Percentiles rank a stretch among this genome's conserved stretches.
These are phyloP conservation scores for Boletus tomentosulus DNA, from an alignment of 768 basidiomycete species.

Conservation along the genomic window DNA sequence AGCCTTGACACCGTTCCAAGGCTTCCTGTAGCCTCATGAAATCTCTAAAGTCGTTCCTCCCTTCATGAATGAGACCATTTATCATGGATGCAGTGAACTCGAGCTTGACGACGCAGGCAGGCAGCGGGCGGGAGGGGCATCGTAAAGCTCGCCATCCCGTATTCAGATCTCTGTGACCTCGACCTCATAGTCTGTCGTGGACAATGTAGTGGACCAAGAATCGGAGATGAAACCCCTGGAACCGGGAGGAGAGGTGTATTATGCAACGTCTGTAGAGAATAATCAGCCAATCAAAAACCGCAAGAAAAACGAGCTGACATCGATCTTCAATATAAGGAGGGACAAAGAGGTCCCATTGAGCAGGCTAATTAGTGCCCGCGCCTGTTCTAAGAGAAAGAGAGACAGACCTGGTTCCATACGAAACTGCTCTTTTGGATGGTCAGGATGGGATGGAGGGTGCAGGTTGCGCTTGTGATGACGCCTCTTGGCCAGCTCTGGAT, in stretches of 20 bases:
- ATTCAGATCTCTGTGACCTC: too few relatives aligned
- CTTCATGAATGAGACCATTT: slow-evolving; percentile 44
- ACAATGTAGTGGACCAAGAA: too few relatives aligned
- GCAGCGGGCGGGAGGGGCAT: too few relatives aligned
- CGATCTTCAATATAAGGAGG: slow-evolving; percentile 88
- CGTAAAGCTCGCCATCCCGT: too few relatives aligned
- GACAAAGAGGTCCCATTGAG: slow-evolving; percentile 72
- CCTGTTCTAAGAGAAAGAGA: neutral
- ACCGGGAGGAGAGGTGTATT: too few relatives aligned
- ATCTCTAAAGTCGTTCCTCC: slow-evolving; percentile 72
- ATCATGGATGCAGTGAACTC: slow-evolving; percentile 55
- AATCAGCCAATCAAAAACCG: slow-evolving; percentile 9
- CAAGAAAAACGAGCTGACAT: slow-evolving; percentile 53
- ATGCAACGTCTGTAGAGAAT: too few relatives aligned
- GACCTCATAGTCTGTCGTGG: too few relatives aligned
- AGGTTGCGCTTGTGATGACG: slow-evolving; percentile 53
- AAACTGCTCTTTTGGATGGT: slow-evolving; percentile 86
- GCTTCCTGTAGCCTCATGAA: slow-evolving; percentile 70
- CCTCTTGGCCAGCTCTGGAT: slow-evolving; percentile 47
- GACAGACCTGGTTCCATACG: slow-evolving; percentile 85
- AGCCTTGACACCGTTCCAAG: slow-evolving; percentile 50
- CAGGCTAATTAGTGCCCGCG: neutral
- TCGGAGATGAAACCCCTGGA: too few relatives aligned
- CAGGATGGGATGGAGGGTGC: slow-evolving; percentile 73
- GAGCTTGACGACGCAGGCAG: slow-evolving; percentile 70